Evolutionary conservation across 139 green algal genomes (phyloP).

Genomic region (Diplosphaera chodatii): DNA sequence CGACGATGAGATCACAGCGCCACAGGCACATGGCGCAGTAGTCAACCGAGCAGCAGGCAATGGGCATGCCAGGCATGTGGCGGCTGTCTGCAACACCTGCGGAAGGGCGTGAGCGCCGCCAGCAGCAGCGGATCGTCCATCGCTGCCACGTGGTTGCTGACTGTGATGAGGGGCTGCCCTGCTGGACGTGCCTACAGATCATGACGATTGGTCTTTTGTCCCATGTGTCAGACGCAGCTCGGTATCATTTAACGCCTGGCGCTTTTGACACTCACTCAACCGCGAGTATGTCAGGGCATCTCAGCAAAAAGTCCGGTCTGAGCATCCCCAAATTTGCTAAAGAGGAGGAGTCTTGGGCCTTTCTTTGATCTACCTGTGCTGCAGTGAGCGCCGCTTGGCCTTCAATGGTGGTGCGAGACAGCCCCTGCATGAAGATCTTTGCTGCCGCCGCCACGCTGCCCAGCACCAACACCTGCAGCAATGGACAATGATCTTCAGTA

Average conservation of each 20-base stretch:
- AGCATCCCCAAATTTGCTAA: no score
- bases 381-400: neutral
- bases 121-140: conserved; percentile 86
- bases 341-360: no score
- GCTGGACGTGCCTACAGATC: neutral
- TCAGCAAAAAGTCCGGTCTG: conserved; percentile 22
- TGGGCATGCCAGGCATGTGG: no score
- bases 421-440: conserved; percentile 21
- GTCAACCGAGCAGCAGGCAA: no score
- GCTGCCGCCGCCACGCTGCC: conserved; percentile 11
- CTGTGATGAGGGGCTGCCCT: conserved; percentile 67
- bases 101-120: conserved; percentile 56
- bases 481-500: no score
- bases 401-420: neutral
- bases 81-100: no score
- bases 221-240: no score
- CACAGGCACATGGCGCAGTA: no score
- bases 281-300: no score
- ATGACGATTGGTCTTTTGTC: neutral
- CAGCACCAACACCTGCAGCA: conserved; percentile 22
- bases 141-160: conserved; percentile 81
- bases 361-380: conserved; percentile 20
- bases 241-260: no score
- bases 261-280: no score
- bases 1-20: no score